Evolutionary conservation across 768 basidiomycete genomes (phyloP), one percentile per base, ranked within the genome.

Genomic region (Tylopilus subfusipes): DNA sequence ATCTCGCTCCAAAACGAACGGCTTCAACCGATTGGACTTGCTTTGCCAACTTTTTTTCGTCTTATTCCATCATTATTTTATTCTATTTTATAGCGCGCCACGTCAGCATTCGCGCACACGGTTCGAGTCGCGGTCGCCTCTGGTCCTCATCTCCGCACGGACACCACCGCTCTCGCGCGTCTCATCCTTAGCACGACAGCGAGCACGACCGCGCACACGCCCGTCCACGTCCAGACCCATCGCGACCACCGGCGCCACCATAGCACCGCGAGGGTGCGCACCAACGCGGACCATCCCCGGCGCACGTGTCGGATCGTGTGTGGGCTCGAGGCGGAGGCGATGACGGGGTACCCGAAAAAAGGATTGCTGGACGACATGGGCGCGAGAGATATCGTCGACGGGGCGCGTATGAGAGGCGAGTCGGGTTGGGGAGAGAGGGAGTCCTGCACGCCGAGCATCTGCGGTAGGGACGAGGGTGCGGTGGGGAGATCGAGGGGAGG

Each of bases 291-390:
- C 57, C 85, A 86, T 50, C 88, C 80, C 53, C 81, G 79, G 31
- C 83, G 86, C 36, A 85, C 85, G 65, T 83, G 76, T 34, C 76
- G 78, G 57, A 86, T 74, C 16, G 73, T 68, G 47, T 77, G 72
- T 16, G 77, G 71, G 9, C 44, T 48, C 22, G 63, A 44, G 62
- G 67, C 53, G 60, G 68, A 66, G 6, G 74, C 39, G 38, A 59
- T 30, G 13, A 76, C 75, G 7, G 88, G 85, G 63, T 90, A 90
- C 4, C 88, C 88, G 57, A 81, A 91, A 69, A 84, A 90, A 2
- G 89, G 89, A 58, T 89, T 90, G 38, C 81, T 70, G 34, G 73
- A 64, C 25, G 88, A 89, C 29, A 79, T 82, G 19, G 85, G 76
- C 10, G 84, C 76, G 39, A 82, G 58, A 18, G 22, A 14, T 22